Evolutionary conservation across 2,329 filamentous ascomycete species (phyloP).

Genomic region (Apiospora koreana): DNA sequence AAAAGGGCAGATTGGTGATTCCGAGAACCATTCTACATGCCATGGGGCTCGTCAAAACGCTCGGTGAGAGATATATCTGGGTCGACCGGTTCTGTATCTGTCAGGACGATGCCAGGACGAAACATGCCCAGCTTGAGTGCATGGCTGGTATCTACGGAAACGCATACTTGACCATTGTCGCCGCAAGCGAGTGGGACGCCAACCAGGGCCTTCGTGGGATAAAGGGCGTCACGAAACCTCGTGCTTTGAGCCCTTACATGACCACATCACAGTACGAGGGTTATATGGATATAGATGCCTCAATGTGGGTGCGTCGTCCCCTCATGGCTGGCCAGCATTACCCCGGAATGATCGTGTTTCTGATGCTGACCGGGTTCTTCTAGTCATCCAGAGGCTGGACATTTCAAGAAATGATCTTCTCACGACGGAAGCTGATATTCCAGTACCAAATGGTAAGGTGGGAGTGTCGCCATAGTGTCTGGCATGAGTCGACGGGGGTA

Average conservation of each 20-base stretch:
- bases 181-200: constrained; percentile 22
- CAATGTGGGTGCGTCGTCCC: neutral
- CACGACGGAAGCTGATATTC: neutral
- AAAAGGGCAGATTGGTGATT: neutral
- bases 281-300: neutral
- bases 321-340: neutral
- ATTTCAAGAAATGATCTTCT: neutral
- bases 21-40: neutral
- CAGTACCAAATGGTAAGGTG: neutral
- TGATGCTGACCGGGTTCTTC: neutral
- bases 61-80: constrained; percentile 40
- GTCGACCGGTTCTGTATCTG: constrained; percentile 39
- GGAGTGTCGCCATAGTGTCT: neutral
- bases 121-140: constrained; percentile 31
- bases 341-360: too few species aligned
- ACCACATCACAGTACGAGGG: neutral
- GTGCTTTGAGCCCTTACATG: neutral
- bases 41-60: neutral
- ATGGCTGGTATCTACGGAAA: constrained; percentile 41
- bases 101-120: constrained; percentile 20
- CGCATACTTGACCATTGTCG: constrained; percentile 39
- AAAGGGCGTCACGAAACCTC: neutral
- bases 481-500: neutral
- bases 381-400: neutral
- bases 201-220: neutral